Base-by-base conservation (phyloP, 192 early-diverging fungal species). In the Spizellomyces sp. region DNA sequence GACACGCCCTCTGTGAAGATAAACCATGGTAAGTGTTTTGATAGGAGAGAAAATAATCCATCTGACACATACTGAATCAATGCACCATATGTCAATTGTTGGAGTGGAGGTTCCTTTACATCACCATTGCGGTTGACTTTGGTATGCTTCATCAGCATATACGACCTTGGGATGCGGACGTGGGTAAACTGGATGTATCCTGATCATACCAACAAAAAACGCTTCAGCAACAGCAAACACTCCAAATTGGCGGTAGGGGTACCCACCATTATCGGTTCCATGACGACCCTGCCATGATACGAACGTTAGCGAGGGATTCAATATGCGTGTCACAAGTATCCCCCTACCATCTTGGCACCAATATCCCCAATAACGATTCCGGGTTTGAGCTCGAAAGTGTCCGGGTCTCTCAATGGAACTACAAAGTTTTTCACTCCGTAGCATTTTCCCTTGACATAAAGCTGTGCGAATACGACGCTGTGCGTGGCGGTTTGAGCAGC, bases 121-220 rank as follows among this genome's bases (percentile, higher is more conserved):
- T 87, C 84, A 62, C 92, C 92, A n/a, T 84, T 76, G 17, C 89
- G 87, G 47, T 85, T 86, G 54, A 95, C 74, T 82, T 94, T 94
- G 69, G 94, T 90, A 75, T 96, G 93, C 83, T 93, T 94, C 92
- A 93, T 92, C 69, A 96, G 80, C 94, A 96, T 96, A 75, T 95
- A 87, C 46, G 89, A 89, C 41, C 93, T 85, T 9, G 95, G 95
- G 36, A 96, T 89, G 61, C 93, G 92, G 56, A 96, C 93, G 73
- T 94, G 83, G 43, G 95, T 95, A 75, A 96, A 93, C 80, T 92
- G 92, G 77, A 96, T 94, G 86, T 90, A 96, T 21, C 70, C 27
- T 36, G 27, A 36, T 36, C 27, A 36, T 36, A 36, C 3, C 27
- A 36, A 36, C 27, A 36, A 36, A 36, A 36, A 36, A 36, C 27